A percentile compares a stretch with the other conserved stretches of the same genome.
Evolutionary conservation across 2,329 filamentous ascomycete genomes (phyloP).

Genomic region (Verticillium longisporum): DNA sequence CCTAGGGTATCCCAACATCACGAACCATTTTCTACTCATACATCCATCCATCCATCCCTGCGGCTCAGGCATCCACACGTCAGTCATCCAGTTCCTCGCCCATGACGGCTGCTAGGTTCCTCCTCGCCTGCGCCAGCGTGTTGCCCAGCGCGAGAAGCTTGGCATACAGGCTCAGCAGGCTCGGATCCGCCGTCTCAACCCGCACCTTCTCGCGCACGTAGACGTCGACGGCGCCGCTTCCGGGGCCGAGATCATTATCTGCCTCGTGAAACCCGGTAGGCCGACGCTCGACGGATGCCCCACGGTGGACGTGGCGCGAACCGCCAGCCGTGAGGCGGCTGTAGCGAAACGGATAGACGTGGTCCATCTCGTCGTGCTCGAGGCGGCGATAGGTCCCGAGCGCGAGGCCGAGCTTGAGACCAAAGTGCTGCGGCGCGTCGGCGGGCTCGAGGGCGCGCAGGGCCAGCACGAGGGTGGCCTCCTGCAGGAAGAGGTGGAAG

Average conservation of each 20-base stretch:
- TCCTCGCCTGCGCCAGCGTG: constrained; percentile 61
- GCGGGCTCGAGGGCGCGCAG: constrained; percentile 64
- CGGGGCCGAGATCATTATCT: constrained; percentile 6
- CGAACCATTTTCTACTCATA: neutral
- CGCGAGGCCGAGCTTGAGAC: constrained; percentile 62
- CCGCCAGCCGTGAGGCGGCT: constrained; percentile 16
- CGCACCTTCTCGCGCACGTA: constrained; percentile 84
- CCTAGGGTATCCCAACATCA: neutral
- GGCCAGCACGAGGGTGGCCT: constrained; percentile 63
- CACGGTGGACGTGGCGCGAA: constrained; percentile 9
- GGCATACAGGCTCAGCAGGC: constrained; percentile 72
- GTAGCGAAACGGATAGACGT: constrained; percentile 59
- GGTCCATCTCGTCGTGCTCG: constrained; percentile 75
- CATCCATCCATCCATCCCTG: neutral
- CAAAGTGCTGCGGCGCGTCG: constrained; percentile 52
- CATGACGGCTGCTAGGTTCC: constrained; percentile 73
- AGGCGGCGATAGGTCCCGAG: constrained; percentile 58
- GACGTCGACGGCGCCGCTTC: constrained; percentile 48
- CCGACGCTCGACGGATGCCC: constrained; percentile 2
- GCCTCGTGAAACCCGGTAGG: neutral
- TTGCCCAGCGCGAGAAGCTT: constrained; percentile 76
- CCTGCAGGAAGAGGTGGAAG: constrained; percentile 64
- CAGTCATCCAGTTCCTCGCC: constrained; percentile 40
- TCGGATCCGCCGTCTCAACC: constrained; percentile 85
- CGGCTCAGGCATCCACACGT: neutral